Base-by-base conservation (phyloP, 2,329 filamentous ascomycete species). In the Emergomyces africanus region DNA sequence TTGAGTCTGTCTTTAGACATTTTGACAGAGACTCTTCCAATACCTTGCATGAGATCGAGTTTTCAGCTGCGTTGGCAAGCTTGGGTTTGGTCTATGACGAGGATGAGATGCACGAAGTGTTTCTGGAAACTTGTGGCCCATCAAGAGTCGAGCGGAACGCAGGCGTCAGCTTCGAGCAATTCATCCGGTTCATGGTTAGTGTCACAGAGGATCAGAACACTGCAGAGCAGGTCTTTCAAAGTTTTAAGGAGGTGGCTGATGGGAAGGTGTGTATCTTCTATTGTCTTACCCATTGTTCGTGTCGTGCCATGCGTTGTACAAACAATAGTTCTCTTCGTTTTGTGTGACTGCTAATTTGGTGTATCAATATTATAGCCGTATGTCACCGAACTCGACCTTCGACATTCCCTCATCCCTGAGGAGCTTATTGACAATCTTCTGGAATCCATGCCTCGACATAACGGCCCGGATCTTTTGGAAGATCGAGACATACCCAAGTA, bases 181-280 rank as follows among this genome's bases (percentile, higher is more conserved):
- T 99, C 70, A 99, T 99, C 71, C 86, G 89, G 44, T 99, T 99
- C 80, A 99, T 99, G 94, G 94, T 99, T 54, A 90, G 95, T 66
- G 94, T 96, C 55, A 99, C 94, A 14, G 94, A 99, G 75, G 94
- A 99, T 70, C 94, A 99, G 76, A 96, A 99, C 72, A 96, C 91
- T 3, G 94, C 94, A 14, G 94, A 97, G 74, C 94, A 99, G 73
- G 94, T 99, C 5, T 97, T 94, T 78, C 92, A 99, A 76, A 95
- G 88, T 64, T 99, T 99, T 83, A 85, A 86, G 60, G 94, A 99
- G 75, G 94, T 99, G 51, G 94, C 94, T 20, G 94, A 99, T 76
- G 94, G 94, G 65, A 99, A 99, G 77, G 81, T 82, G 71, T 65
- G 78, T 66, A 49, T 53, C 64, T 55, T 59, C n/a, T 20, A 25